Base-by-base conservation (phyloP, 2,329 filamentous ascomycete genomes). In the Didymellaceae sp. region DNA sequence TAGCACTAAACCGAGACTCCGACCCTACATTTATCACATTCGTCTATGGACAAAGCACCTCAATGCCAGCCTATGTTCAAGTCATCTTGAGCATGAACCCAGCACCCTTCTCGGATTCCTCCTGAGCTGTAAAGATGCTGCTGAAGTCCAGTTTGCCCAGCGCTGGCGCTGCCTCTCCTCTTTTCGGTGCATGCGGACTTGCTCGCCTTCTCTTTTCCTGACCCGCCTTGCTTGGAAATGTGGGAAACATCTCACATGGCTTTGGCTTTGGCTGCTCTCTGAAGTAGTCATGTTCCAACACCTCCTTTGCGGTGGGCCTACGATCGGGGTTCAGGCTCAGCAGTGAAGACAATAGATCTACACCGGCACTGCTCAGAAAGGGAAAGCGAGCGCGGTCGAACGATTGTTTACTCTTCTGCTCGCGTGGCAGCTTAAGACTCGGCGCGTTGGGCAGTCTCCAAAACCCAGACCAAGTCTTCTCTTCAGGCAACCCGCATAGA, bases 211-310 rank as follows among this genome's bases (percentile, higher is more conserved):
- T 80, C 67, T 86, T 88, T 78, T 99, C 94, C 78, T 94, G 89
- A 1, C 91, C 91, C 0, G 94, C 94, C 74, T 96, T 97, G 63
- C 89, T 94, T 0, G 94, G 94, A 71, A 97, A 99, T 0, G 94
- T 97, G 2, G 94, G 94, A 69, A 99, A 97, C 86, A 99, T 88
- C 63, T 88, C 88, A 69, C 90, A 88, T 6, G 88, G 86, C 76
- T 97, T 97, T 1, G 92, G 90, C 54, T 89, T 89, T 1, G 94
- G 94, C 61, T 95, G 88, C 75, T 97, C 92, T 14, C 74, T 79
- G 73, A 99, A 99, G 73, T 96, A 99, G 26, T 85, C 80, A 72
- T 97, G 90, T 38, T 81, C 77, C 26, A 97, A 80, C 70, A 95
- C 86, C 52, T 91, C 83, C 40, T 78, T 78, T 1, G 93, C 91